Base-by-base conservation (phyloP, 306 rosid species). In the Vicia villosa region DNA sequence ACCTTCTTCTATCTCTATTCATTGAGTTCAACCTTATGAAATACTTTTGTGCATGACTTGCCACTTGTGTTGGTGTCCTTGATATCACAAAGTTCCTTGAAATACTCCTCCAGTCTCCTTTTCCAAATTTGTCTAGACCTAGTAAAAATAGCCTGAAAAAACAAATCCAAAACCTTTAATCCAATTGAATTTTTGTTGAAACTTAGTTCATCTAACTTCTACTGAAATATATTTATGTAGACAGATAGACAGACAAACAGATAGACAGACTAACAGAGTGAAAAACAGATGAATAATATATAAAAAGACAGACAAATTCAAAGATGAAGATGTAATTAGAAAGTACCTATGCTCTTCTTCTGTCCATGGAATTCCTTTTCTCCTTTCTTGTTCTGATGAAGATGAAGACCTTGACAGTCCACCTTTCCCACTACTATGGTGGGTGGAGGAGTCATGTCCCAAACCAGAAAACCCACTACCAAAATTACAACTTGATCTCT, bases 101-200 rank as follows among this genome's bases (percentile, higher is more conserved):
- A 68, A 94, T 94, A 83, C 99, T 94, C 72, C 99, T 89, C 99
- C 99, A 94, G 83, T 94, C 99, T 43, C 99, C 99, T 74, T 94
- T 94, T 24, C 99, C 99, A 84, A 94, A 91, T 75, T 94, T 94
- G 74, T 94, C 99, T 15, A 94, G 89, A 36, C 99, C 99, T 75
- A 94, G 88, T 73, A 94, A 88, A 86, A 94, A 94, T 73, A 94
- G 66, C 86, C 99, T 94, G 77, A 63, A 69, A 81, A 28, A 49
- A 7, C 5, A 51, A 16, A 61, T 5, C 1, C 2, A 49, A 24
- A 13, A 15, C 46, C 12, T 38, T 40, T 8, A 64, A 36, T 68
- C 52, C 57, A 60, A 30, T 43, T 24, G 17, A 6, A 56, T 56
- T 19, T 37, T 26, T 56, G 12, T 28, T 26, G 19, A 56, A 56